Percentiles rank a stretch among this genome's conserved stretches.
phyloP scores from a whole-genome alignment of 148 eudicot species.

The Vaccinium darrowii region DNA sequence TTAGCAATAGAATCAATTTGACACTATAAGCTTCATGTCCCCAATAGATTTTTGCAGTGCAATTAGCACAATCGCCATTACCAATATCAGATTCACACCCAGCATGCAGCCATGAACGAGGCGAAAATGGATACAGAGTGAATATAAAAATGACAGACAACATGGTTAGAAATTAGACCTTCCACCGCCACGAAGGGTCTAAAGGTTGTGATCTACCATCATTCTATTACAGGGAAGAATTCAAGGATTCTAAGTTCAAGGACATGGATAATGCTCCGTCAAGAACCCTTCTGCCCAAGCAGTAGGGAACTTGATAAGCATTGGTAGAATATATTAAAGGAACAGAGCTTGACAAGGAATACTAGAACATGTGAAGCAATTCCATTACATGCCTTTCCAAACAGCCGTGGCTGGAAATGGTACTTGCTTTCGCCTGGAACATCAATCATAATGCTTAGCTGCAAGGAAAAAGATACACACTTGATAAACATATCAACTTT shows the following conservation, averaged over 20 bases:
- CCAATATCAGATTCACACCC: neutral
- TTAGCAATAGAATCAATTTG: neutral
- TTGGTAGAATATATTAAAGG: neutral
- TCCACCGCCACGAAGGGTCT: neutral
- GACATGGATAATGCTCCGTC: neutral
- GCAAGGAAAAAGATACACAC: constrained; percentile 4
- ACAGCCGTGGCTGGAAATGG: constrained; percentile 25
- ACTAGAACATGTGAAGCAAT: neutral
- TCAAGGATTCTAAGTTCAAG: neutral
- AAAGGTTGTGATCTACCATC: neutral
- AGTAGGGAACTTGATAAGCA: neutral
- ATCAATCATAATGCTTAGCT: constrained; percentile 22
- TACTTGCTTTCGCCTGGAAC: constrained; percentile 23
- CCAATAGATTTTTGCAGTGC: neutral
- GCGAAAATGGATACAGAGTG: neutral
- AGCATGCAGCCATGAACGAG: neutral
- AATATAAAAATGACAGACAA: neutral
- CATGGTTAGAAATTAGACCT: neutral
- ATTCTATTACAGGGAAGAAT: neutral
- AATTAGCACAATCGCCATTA: neutral
- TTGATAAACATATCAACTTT: constrained; percentile 1
- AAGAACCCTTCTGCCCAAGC: neutral
- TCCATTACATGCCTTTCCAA: constrained; percentile 20
- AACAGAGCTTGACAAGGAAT: neutral
- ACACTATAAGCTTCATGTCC: neutral